Percentiles rank a stretch among this genome's conserved stretches.
Evolutionary conservation across 2,329 filamentous ascomycete genomes (phyloP).

Genomic region (Aspergillus sp.): DNA sequence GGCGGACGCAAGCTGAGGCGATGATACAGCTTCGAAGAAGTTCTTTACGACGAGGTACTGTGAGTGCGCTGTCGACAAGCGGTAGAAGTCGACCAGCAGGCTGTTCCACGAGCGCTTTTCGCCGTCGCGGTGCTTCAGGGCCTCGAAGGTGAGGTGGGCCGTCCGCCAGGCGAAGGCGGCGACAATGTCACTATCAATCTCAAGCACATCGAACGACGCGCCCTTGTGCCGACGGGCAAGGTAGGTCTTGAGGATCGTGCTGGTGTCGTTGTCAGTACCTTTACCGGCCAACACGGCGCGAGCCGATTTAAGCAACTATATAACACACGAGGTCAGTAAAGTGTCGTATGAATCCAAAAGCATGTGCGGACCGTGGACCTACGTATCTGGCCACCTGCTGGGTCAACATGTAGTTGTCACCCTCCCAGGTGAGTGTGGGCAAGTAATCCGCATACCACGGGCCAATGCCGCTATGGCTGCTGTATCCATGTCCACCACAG

Average conservation of each 20-base stretch:
- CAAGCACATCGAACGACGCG: constrained; percentile 66
- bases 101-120: constrained; percentile 73
- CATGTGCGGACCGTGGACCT: constrained; percentile 17
- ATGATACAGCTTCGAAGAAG: constrained; percentile 63
- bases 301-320: constrained; percentile 61
- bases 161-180: constrained; percentile 68
- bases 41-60: constrained; percentile 73
- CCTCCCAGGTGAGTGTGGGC: constrained; percentile 64
- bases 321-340: not conserved
- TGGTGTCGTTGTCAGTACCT: constrained; percentile 59
- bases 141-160: constrained; percentile 66
- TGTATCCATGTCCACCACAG: constrained; percentile 71
- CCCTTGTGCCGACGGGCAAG: constrained; percentile 59
- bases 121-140: constrained; percentile 63
- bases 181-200: constrained; percentile 61
- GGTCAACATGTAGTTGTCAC: constrained; percentile 75
- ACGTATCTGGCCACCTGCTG: constrained; percentile 69
- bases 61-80: constrained; percentile 64
- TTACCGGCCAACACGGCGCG: constrained; percentile 60
- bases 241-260: constrained; percentile 57
- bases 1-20: constrained; percentile 43
- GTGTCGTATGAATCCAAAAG: not conserved
- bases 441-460: constrained; percentile 68
- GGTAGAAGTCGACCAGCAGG: constrained; percentile 69
- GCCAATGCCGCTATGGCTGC: constrained; percentile 66